phyloP scores from a whole-genome alignment of 129 eudicot species.

The Solidago caesia region DNA sequence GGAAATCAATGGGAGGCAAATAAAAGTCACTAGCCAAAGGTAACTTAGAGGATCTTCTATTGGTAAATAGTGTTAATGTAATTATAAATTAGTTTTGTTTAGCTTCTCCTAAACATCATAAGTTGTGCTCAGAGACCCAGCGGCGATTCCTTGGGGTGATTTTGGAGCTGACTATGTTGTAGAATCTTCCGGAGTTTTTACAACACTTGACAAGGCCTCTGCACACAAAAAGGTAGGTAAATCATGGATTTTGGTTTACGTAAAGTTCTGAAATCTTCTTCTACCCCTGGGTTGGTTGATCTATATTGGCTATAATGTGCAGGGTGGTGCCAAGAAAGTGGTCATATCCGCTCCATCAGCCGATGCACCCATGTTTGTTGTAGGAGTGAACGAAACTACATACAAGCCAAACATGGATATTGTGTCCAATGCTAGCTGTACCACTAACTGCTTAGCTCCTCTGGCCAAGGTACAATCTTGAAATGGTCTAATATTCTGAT shows the following conservation, averaged over 20 bases:
- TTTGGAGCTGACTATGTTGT: constrained; percentile 93
- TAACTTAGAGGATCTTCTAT: constrained; percentile 17
- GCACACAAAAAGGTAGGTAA: constrained; percentile 91
- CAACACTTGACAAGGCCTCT: constrained; percentile 89
- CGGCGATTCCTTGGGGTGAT: constrained; percentile 98
- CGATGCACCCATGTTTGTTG: constrained; percentile 98
- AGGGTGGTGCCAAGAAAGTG: constrained; percentile 98
- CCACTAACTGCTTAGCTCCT: constrained; percentile 98
- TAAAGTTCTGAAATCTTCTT: background rate
- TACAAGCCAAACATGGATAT: constrained; percentile 91
- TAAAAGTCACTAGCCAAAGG: constrained; percentile 84
- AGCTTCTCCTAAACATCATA: background rate
- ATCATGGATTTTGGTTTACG: background rate
- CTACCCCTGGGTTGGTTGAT: constrained; percentile 8
- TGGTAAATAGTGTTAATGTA: background rate
- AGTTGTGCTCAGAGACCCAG: constrained; percentile 63
- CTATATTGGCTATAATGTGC: constrained; percentile 29
- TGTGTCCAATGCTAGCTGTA: constrained; percentile 95
- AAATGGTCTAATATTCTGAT: background rate
- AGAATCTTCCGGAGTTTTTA: constrained; percentile 94
- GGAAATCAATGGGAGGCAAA: constrained; percentile 90
- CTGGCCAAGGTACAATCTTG: constrained; percentile 70
- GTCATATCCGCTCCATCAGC: constrained; percentile 97
- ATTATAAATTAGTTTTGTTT: background rate
- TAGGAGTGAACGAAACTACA: constrained; percentile 85